Evolutionary conservation across 2,329 filamentous ascomycete genomes (phyloP), one percentile per base, ranked within the genome.

Genomic region (Calonectria crousiana): DNA sequence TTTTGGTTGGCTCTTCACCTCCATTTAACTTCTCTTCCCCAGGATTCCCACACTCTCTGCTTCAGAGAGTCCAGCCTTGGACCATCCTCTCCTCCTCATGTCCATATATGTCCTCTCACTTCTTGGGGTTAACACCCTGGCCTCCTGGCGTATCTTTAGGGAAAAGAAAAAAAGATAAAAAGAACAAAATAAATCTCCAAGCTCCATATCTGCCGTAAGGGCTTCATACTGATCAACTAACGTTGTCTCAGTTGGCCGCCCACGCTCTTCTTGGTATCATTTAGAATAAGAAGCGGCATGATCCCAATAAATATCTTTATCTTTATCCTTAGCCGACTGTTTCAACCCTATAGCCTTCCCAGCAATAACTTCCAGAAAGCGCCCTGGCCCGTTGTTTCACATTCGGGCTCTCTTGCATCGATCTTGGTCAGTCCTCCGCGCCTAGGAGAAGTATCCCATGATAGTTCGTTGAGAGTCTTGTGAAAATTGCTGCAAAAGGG

Each of bases 381-480:
- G 67, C 44, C 36, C 60, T 52, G 36, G 62, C 67, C 58, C 67
- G 36, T 47, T 32, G 56, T 58, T 62, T 53, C 26, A 52, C 38
- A 66, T 51, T 34, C 72, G 66, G 51, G 65, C 53, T 60, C 70
- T 66, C 44, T 47, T 64, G 69, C 66, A 52, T 67, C 67, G 52
- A 72, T 72, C 34, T 23, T 65, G 68, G 53, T 36, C 52, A 44
- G 52, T 36, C 64, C 69, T 68, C 64, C 51, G 28, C 23, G 14
- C 68, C 81, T 90, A 95, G 82, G 90, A 89, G 86, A 98, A 98
- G 87, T 93, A 95, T 77, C 91, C 91, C 84, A 93, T 92, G 74
- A 97, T 95, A 14, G 91, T 93, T 82, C 93, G 91, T 85, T 98
- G 96, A 75, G 94, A 93, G 79, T 98, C 95, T 2, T 93, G 92